Evolutionary conservation across 2,329 filamentous ascomycete species (phyloP).

Genomic region (Alternaria consortialis): DNA sequence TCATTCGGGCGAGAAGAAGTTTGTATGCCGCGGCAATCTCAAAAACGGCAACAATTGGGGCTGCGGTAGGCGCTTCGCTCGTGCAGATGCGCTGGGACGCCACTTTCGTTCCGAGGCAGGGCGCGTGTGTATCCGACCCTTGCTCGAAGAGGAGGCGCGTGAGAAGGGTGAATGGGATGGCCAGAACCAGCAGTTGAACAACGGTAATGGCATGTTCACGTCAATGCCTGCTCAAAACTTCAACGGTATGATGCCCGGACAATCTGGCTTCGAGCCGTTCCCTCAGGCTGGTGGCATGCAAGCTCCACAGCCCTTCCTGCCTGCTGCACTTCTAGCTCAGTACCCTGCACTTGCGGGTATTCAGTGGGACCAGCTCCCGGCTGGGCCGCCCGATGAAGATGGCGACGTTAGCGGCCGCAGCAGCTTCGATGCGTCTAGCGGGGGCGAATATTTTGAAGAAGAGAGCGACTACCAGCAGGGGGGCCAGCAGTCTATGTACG

Average conservation of each 20-base stretch:
- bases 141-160: slow-evolving; percentile 92
- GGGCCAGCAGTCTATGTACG: slow-evolving; percentile 39
- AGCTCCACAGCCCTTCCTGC: slow-evolving; percentile 63
- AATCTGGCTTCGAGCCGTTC: slow-evolving; percentile 47
- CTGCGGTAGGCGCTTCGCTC: slow-evolving; percentile 90
- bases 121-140: slow-evolving; percentile 94
- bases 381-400: slow-evolving; percentile 64
- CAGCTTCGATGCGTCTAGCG: slow-evolving; percentile 77
- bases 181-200: slow-evolving; percentile 65
- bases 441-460: slow-evolving; percentile 74
- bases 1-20: slow-evolving; percentile 98
- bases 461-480: slow-evolving; percentile 63
- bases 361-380: slow-evolving; percentile 81
- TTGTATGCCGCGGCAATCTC: slow-evolving; percentile 92
- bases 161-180: slow-evolving; percentile 72
- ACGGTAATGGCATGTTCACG: slow-evolving; percentile 55
- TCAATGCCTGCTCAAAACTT: slow-evolving; percentile 43
- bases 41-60: slow-evolving; percentile 88
- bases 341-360: slow-evolving; percentile 92
- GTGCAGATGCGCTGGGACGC: slow-evolving; percentile 90
- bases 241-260: slow-evolving; percentile 45
- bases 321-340: slow-evolving; percentile 86
- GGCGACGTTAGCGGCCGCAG: slow-evolving; percentile 78
- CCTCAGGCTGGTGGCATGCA: slow-evolving; percentile 38
- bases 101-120: slow-evolving; percentile 97